Conservation (phyloP, 306 rosid genomes). For the Oxytropis ochrocephala region DNA sequence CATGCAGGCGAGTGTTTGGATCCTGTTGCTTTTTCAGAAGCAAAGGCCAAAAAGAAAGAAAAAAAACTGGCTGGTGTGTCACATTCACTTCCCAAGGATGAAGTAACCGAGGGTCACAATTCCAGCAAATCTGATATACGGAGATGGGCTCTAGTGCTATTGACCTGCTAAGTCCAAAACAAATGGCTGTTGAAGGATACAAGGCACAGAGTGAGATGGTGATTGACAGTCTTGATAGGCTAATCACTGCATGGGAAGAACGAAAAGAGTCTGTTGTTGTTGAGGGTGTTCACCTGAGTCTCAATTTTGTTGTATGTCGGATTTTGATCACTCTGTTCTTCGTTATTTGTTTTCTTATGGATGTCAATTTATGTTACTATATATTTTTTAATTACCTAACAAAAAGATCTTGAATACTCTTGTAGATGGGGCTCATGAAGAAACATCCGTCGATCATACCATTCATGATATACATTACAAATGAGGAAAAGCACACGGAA, state of each 20-base stretch:
- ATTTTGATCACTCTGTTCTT: neutral
- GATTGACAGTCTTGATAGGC: constrained; percentile 96
- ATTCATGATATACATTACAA: constrained; percentile 85
- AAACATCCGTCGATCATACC: constrained; percentile 94
- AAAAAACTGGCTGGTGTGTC: constrained; percentile 63
- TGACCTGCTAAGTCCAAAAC: constrained; percentile 65
- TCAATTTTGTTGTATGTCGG: constrained; percentile 76
- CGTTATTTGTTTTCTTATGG: neutral
- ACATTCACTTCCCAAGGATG: constrained; percentile 46
- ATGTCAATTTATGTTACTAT: neutral
- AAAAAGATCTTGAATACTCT: constrained; percentile 8
- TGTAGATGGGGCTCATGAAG: constrained; percentile 98
- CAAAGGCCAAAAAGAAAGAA: constrained; percentile 73
- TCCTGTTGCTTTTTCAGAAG: constrained; percentile 82
- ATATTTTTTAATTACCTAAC: constrained; percentile 4
- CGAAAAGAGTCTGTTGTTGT: constrained; percentile 89
- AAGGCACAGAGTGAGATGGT: constrained; percentile 99
- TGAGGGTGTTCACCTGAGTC: constrained; percentile 98
- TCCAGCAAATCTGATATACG: constrained; percentile 38
- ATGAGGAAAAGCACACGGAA: constrained; percentile 94
- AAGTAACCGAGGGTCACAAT: constrained; percentile 30
- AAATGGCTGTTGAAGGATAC: constrained; percentile 93
- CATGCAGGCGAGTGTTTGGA: constrained; percentile 98
- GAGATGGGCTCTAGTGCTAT: constrained; percentile 32
- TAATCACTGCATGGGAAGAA: constrained; percentile 96